phyloP scores from a whole-genome alignment of 1,284 basidiomycete genomes.

The Chalciporus sp. region DNA sequence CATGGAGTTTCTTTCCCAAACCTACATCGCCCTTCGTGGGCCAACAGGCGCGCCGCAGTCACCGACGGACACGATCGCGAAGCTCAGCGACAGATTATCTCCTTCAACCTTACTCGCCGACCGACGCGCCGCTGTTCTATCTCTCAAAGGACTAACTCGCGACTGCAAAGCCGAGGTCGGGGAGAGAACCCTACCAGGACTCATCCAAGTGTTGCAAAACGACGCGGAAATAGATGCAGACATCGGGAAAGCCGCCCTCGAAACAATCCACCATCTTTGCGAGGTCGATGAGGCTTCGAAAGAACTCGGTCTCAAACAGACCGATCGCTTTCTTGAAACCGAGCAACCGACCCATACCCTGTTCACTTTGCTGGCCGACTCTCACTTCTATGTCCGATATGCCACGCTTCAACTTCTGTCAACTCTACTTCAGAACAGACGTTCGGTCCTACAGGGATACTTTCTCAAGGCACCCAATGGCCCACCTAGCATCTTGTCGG shows the following conservation, averaged over 20 bases:
- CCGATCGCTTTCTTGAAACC: slow-evolving; percentile 68
- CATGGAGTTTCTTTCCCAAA: slow-evolving; percentile 84
- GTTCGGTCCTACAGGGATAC: slow-evolving; percentile 82
- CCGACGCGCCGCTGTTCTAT: slow-evolving; percentile 87
- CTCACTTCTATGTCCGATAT: slow-evolving; percentile 87
- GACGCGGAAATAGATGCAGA: slow-evolving; percentile 90
- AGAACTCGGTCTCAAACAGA: slow-evolving; percentile 71
- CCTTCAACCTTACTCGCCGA: slow-evolving; percentile 87
- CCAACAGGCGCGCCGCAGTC: slow-evolving; percentile 81
- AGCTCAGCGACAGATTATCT: slow-evolving; percentile 87
- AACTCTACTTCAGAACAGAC: slow-evolving; percentile 77
- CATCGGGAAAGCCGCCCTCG: slow-evolving; percentile 87
- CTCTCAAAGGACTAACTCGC: slow-evolving; percentile 88
- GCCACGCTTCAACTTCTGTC: slow-evolving; percentile 85
- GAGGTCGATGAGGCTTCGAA: slow-evolving; percentile 64
- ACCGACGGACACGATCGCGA: slow-evolving; percentile 81
- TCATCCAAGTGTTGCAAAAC: slow-evolving; percentile 80
- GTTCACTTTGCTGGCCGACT: slow-evolving; percentile 74
- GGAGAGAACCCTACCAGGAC: slow-evolving; percentile 69
- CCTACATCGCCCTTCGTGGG: slow-evolving; percentile 78
- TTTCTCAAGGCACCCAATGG: slow-evolving; percentile 85
- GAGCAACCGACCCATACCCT: slow-evolving; percentile 79
- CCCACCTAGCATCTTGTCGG: slow-evolving; percentile 68
- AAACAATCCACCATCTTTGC: slow-evolving; percentile 81
- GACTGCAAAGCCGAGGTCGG: slow-evolving; percentile 92